Base-by-base conservation (phyloP, 2,329 filamentous ascomycete genomes). In the Macroventuria anomochaeta region DNA sequence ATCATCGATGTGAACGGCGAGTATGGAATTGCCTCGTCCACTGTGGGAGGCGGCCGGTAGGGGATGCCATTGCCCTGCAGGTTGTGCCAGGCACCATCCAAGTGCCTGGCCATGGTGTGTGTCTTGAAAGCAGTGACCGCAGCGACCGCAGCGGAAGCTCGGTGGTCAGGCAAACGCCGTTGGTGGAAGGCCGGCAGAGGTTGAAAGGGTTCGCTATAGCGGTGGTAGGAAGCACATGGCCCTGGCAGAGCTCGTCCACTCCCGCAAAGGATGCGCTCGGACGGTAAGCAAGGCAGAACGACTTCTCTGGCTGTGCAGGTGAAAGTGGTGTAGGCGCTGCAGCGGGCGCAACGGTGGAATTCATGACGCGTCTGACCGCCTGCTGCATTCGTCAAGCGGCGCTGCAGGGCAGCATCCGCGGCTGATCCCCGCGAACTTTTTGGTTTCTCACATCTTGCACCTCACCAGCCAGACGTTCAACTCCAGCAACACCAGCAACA, bases 1-100 rank as follows among this genome's bases (percentile, higher is more conserved):
- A 90, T 82, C 41, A 93, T 88, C 3, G 89, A 91, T 41, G 88
- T 90, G 70, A 93, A 88, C 20, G 91, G 90, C 44, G 90, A 90
- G 75, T 87, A 93, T n/a, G 89, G 88, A 38, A 95, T 80, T 25
- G 90, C 90, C 69, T 95, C 89, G 51, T 88, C 83, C 11, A 95
- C 83, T 3, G 79, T 81, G 10, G 79, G 78, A 18, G 80, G 77
- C 33, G 79, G 73, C 21, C 75, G 65, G 39, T 71, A 71, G 12
- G 70, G 64, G 12, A 75, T 65, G 18, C 69, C 67, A 11, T 69
- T 62, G 33, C 69, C 68, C 60, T 72, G 68, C 63, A 57, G 59
- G 50, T 63, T 67, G 38, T 71, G 71, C 69, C 70, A 72, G 54
- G 65, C 54, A 28, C 60, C 63, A 41, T 69, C 65, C 32, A 61